phyloP scores from a whole-genome alignment of 768 basidiomycete species.

The Rhizopogon vesiculosus region DNA sequence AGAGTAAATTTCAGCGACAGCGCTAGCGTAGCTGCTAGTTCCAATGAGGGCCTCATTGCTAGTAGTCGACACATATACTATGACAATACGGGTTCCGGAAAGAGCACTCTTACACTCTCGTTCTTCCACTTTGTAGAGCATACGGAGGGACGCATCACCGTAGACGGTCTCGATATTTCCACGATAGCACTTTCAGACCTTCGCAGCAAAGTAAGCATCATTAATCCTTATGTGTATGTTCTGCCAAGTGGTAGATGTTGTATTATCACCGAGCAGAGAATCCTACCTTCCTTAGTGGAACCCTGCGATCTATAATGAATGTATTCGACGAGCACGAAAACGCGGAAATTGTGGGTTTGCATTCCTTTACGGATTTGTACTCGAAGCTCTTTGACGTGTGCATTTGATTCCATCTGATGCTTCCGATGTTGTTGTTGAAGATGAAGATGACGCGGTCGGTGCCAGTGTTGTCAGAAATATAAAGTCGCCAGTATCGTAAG shows the following conservation, averaged over 20 bases:
- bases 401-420: slow-evolving; percentile 68
- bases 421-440: slow-evolving; percentile 36
- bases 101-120: slow-evolving; percentile 76
- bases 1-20: too few species aligned
- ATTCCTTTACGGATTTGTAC: background rate
- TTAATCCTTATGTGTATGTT: slow-evolving; percentile 61
- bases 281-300: slow-evolving; percentile 83
- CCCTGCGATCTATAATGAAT: slow-evolving; percentile 73
- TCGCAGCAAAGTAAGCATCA: too few species aligned
- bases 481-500: slow-evolving; percentile 73
- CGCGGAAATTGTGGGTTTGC: slow-evolving; percentile 62
- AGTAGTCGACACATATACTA: too few species aligned
- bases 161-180: slow-evolving; percentile 77
- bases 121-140: slow-evolving; percentile 93
- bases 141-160: slow-evolving; percentile 62
- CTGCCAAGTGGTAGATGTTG: background rate
- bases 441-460: slow-evolving; percentile 45
- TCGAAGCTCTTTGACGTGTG: slow-evolving; percentile 75
- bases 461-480: slow-evolving; percentile 72
- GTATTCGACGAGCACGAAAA: slow-evolving; percentile 87
- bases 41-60: too few species aligned
- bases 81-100: slow-evolving; percentile 73
- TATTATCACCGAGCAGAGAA: slow-evolving; percentile 52
- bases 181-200: slow-evolving; percentile 79
- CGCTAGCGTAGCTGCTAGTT: too few species aligned